Evolutionary conservation across 345 rosid species (phyloP), one percentile per base, ranked within the genome.

Genomic region (Triadica sebifera): DNA sequence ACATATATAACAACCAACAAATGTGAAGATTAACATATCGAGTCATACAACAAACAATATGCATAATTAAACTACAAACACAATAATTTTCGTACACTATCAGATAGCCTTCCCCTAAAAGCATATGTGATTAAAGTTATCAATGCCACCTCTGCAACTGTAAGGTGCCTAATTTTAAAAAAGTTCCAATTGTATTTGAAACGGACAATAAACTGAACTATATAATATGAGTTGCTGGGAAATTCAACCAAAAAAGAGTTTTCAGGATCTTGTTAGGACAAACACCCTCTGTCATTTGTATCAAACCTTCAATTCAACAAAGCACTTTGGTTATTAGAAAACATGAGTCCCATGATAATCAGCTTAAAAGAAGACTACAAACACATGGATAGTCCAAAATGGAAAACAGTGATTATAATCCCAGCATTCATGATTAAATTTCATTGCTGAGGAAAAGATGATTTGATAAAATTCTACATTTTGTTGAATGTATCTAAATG

Each of bases 391-490:
- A 57, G 61, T 43, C 8, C 22, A n/a, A 13, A 10, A 63, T 6
- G 3, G 8, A 12, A 41, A 72, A 57, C 6, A 29, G 53, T 20
- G 49, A 70, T 47, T 19, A 25, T 29, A 52, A 77, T 51, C 68
- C 59, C 58, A 77, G 50, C 37, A 63, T 45, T 47, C 74, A 76
- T 56, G 39, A 12, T 65, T 65, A 65, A 65, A 65, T 65, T 70
- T 65, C 71, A 71, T 55, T 65, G 25, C 39, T 9, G 19, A 55
- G 47, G 67, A 16, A 65, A 71, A 38, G 68, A 57, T 24, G 45
- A 64, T 4, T 1, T 39, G 52, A 47, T 57, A 12, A 20, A 55
- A 34, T 15, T 68, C 74, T 37, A 61, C 52, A 63, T 19, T 43
- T 74, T 12, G 39, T 38, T 65, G 61, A 20, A 46, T 11, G n/a